Base-by-base conservation (phyloP, 2,329 filamentous ascomycete genomes). In the Neophaeococcomyces aloes region DNA sequence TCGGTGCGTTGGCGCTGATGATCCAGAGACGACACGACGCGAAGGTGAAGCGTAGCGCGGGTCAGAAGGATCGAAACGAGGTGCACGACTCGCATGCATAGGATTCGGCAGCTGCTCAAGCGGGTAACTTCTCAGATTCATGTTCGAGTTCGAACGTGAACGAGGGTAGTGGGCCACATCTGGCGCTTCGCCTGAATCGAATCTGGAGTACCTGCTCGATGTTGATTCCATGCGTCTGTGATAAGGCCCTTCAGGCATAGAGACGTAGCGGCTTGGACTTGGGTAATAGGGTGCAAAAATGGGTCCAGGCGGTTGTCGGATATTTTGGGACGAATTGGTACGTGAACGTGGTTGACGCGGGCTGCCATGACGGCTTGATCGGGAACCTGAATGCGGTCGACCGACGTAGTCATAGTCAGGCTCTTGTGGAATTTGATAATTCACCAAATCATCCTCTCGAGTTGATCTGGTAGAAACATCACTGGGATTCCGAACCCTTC, bases 111-210 rank as follows among this genome's bases (percentile, higher is more conserved):
- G 44, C 38, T 56, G 60, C 19, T 62, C 61, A 27, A 55, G 33
- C 2, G 57, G 45, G 37, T 61, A 61, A 13, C 59, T 55, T 15
- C 55, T 53, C 15, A 55, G 47, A 38, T 50, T 58, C 14, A 58
- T 67, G 49, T 55, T 57, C 19, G 60, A 64, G 49, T 55, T 57
- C 19, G 60, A 64, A 39, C 57, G 67, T 45, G 55, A 59, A 44
- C 69, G 63, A 53, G 61, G 60, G 32, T 58, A 63, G 66, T 64
- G 69, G 38, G 67, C 64, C 1, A 61, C 61, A 49, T 74, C 73
- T 42, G 74, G 69, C 23, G 67, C 67, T 15, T 27, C 30, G 35
- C 14, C 29, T 30, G 25, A 30, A 18, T 72, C 59, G 14, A 68
- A 65, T 52, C 65, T 65, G 6, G 55, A 37, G 25, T 59, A 45